Conservation (phyloP, 305 asterid genomes). For the Ilex paraguariensis region DNA sequence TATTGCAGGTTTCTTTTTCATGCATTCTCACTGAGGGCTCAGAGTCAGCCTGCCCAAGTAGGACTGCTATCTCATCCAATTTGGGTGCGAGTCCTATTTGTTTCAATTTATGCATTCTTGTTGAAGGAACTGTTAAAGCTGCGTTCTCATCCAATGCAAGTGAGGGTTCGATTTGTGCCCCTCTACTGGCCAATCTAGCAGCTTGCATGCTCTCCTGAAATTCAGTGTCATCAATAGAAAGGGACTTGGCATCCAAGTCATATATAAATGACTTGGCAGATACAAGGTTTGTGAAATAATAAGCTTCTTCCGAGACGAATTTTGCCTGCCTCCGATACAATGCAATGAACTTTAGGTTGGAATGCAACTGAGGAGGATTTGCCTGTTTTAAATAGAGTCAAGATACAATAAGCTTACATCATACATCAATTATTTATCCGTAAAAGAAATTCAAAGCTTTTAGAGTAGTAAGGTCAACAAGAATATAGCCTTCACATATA, state of each 20-base stretch:
- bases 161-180: neutral
- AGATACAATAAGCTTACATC: no score
- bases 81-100: no score
- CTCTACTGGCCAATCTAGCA: conserved; percentile 5
- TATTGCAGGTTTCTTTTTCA: no score
- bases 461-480: no score
- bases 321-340: conserved; percentile 10
- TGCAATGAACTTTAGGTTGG: conserved; percentile 10
- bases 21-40: no score
- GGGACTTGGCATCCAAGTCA: conserved; percentile 9
- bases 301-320: conserved; percentile 10
- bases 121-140: no score
- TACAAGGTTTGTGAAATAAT: conserved; percentile 5
- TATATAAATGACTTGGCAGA: conserved; percentile 10
- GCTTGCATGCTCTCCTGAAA: conserved; percentile 9
- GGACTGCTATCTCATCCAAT: no score
- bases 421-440: no score
- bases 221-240: conserved; percentile 9
- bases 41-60: no score
- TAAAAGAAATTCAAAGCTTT: no score
- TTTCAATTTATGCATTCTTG: no score
- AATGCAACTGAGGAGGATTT: conserved; percentile 11
- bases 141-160: neutral
- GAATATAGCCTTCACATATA: no score
- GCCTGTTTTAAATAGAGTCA: conserved; percentile 2